These are phyloP conservation scores for Aeschynomene evenia DNA, from an alignment of 306 rosid genomes.

Conservation along the genomic window DNA sequence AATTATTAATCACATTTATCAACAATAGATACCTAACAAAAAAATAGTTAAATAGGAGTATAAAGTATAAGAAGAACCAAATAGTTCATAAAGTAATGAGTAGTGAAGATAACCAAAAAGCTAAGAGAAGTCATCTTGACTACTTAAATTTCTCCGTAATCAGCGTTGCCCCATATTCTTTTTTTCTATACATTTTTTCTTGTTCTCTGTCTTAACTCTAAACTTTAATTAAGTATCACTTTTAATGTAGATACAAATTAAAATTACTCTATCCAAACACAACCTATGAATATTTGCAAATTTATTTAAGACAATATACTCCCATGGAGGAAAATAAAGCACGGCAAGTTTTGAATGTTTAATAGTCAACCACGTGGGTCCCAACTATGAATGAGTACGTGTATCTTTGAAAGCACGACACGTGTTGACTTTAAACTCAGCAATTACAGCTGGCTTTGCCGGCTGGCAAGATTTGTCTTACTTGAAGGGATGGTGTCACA, in stretches of 20 bases:
- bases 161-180: not conserved
- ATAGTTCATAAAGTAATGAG: not conserved
- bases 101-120: not conserved
- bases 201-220: not conserved
- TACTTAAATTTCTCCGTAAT: constrained; percentile 26
- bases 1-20: no score
- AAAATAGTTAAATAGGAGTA: not conserved
- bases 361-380: not conserved
- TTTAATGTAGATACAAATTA: no score
- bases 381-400: not conserved
- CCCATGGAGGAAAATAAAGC: not conserved
- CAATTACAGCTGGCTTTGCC: constrained; percentile 44
- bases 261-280: no score
- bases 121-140: not conserved
- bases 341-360: not conserved
- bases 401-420: not conserved
- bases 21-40: no score
- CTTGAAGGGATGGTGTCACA: not conserved
- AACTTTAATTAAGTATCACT: no score
- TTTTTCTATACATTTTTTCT: not conserved
- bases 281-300: no score
- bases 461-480: constrained; percentile 49
- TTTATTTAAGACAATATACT: no score
- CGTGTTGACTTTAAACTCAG: constrained; percentile 23
- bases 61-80: not conserved